Base-by-base conservation (phyloP, 306 rosid genomes). In the Lotus japonicus region DNA sequence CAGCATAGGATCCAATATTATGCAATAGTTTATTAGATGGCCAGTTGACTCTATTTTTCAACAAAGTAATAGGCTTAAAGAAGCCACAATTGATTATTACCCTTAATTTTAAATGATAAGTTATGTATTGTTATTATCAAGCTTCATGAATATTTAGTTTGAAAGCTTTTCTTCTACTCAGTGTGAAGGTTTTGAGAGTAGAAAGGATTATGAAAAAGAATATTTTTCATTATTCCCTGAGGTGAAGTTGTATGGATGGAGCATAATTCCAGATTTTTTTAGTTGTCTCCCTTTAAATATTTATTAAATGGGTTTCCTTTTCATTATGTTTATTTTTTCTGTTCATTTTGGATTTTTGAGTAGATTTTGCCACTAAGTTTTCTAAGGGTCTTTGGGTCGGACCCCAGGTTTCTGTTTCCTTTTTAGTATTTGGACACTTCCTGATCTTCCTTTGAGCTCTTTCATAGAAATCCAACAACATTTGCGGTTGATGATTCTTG, bases 1-100 rank as follows among this genome's bases (percentile, higher is more conserved):
- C 36, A 31, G 54, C 9, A 11, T 48, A 31, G 4, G 55, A 52
- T 4, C 57, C 50, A 48, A 16, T 35, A 62, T 61, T 35, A 62
- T 76, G 68, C 71, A 38, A 46, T 33, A 12, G 70, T 15, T 68
- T 17, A 28, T 57, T 71, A 48, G 64, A 38, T 66, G 43, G n/a
- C 17, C 41, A 38, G 58, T 50, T 49, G 35, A 5, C 39, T 67
- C 39, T 8, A 14, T 66, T 42, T 48, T 58, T 19, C 58, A 46
- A n/a, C 21, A 42, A 16, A 59, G 44, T 70, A 45, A 51, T 17
- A 6, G 3, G 45, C 42, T 71, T 53, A 43, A 66, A 65, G 52
- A 52, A 71, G 45, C 55, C 45, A 35, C 7, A 36, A 15, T 42
- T 14, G 55, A 58, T 65, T 16, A n/a, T 14, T 42, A 50, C 16